Base-by-base conservation (phyloP, 2,329 filamentous ascomycete species). In the Pyricularia sp. region DNA sequence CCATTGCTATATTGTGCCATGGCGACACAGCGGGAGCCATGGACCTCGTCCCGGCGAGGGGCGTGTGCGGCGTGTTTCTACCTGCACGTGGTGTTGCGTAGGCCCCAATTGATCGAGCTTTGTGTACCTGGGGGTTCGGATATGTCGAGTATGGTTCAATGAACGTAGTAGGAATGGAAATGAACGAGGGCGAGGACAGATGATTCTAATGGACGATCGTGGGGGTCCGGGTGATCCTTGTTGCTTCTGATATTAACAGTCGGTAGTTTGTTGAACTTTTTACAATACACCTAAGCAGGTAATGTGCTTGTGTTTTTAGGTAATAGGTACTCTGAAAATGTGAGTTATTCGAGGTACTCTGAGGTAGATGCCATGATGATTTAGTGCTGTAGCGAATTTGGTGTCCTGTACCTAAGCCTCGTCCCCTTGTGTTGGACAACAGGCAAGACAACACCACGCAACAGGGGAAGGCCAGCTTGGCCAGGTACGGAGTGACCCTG, bases 1-100 rank as follows among this genome's bases (percentile, higher is more conserved):
- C 75, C 74, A 71, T 73, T 78, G 75, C 75, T 80, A 78, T 79
- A 78, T 76, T 77, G 76, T 74, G 79, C 77, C 77, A 79, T 79
- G 74, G 70, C 74, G 71, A 70, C 65, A 69, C 69, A 61, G 68
- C 71, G 71, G 70, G 70, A 71, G 76, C 76, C 76, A 77, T 77
- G 69, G 67, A 68, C 58, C 36, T 25, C 65, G 36, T 58, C 36
- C 65, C 59, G 59, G 59, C 23, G 59, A 30, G 14, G 59, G 59
- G 59, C 12, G 25, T 20, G 59, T 30, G 26, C 59, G 59, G 25
- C 2, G 59, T 28, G 23, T 30, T 26, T 63, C n/a, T 28, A 63
- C 14, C 59, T 63, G 59, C 14, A 31, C 26, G 26, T 63, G 25
- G 26, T 63, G 59, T 63, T 63, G 25, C 25, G 59, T 7, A 63